A percentile compares a stretch with the other conserved stretches of the same genome.
phyloP scores from a whole-genome alignment of 2,329 filamentous ascomycete species.

The Orbilia javanica region DNA sequence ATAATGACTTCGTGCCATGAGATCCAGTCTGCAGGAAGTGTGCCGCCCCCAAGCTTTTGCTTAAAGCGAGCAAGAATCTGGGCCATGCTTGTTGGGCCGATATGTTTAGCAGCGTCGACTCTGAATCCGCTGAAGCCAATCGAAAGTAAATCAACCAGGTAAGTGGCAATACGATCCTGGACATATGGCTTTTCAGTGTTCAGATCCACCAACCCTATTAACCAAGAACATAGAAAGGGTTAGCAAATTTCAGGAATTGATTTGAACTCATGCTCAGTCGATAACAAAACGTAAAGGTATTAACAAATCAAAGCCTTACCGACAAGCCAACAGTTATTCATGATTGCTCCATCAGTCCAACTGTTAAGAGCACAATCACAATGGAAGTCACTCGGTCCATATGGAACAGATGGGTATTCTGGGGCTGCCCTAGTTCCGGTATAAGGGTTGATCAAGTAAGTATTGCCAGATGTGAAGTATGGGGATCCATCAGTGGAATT shows the following conservation, averaged over 20 bases:
- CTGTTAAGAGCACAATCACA: conserved; percentile 62
- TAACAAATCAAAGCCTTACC: conserved; percentile 7
- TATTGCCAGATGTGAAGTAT: conserved; percentile 63
- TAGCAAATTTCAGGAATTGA: neutral
- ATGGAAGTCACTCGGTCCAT: conserved; percentile 63
- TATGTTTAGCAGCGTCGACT: conserved; percentile 63
- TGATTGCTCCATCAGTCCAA: conserved; percentile 62
- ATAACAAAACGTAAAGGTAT: neutral
- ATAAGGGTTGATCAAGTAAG: conserved; percentile 62
- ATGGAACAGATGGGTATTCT: conserved; percentile 63
- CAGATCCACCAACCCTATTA: conserved; percentile 60
- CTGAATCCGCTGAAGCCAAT: conserved; percentile 63
- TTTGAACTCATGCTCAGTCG: neutral
- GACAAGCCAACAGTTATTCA: conserved; percentile 62
- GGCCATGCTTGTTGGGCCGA: conserved; percentile 62
- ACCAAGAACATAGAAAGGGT: neutral
- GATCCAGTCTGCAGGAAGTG: conserved; percentile 62
- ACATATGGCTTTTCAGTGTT: conserved; percentile 63
- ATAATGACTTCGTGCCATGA: conserved; percentile 63
- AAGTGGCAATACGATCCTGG: conserved; percentile 63
- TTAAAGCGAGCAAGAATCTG: conserved; percentile 62
- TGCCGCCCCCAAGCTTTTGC: conserved; percentile 62
- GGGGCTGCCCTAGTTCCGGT: conserved; percentile 62
- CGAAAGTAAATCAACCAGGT: conserved; percentile 62
- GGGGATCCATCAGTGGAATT: conserved; percentile 63